A percentile compares a stretch with the other conserved stretches of the same genome.
phyloP scores from a whole-genome alignment of 78 protist species.

The Chrysochromulina parva region DNA sequence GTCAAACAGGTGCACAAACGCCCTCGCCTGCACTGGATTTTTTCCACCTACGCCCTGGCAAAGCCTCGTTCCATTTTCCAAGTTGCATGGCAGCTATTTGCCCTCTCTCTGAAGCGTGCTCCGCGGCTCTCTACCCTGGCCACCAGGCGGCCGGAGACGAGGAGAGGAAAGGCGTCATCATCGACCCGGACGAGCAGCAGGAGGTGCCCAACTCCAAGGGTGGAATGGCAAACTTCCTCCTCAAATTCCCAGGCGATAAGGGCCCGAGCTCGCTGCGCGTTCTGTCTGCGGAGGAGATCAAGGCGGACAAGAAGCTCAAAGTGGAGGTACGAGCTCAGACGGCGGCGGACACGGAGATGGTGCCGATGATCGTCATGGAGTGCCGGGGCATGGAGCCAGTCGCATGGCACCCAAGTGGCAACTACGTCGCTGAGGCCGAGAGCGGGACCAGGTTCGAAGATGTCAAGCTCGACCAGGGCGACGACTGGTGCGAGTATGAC shows the following conservation, averaged over 20 bases:
- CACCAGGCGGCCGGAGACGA: not conserved
- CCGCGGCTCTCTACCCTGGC: too few relatives aligned
- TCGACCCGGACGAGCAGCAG: not conserved
- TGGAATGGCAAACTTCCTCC: not conserved
- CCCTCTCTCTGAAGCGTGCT: too few relatives aligned
- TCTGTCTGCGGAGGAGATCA: too few relatives aligned
- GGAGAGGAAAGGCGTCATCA: not conserved
- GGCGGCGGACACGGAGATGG: not conserved
- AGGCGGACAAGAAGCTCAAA: too few relatives aligned
- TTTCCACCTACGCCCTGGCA: too few relatives aligned
- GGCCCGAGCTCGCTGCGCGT: not conserved
- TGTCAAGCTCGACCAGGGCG: not conserved
- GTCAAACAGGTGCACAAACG: too few relatives aligned
- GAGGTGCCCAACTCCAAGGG: not conserved
- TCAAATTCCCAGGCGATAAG: not conserved
- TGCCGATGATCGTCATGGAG: not conserved
- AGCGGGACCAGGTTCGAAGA: not conserved
- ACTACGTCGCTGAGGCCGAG: not conserved
- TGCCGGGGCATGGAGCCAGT: not conserved
- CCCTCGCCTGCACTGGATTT: too few relatives aligned
- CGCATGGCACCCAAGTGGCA: not conserved
- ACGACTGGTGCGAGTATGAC: slow-evolving; percentile 7
- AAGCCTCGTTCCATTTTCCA: too few relatives aligned
- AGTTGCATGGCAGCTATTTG: too few relatives aligned
- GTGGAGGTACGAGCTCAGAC: not conserved